These are phyloP conservation scores for Albatrellus ellisii DNA, from an alignment of 768 basidiomycete species.

Conservation along the genomic window DNA sequence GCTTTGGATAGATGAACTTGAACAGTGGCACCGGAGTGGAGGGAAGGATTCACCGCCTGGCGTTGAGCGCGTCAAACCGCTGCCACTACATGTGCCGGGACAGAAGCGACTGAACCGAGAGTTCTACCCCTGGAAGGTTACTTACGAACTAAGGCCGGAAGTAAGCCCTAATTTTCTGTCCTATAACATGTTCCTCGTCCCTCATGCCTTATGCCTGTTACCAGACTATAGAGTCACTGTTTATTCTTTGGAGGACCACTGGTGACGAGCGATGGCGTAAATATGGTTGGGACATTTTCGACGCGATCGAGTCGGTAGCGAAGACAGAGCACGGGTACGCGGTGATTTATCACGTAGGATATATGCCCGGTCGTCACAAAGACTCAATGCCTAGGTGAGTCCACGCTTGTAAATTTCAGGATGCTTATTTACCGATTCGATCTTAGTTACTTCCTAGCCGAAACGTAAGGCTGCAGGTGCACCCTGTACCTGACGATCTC, in stretches of 20 bases:
- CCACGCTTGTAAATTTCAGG: no score
- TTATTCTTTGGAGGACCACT: constrained; percentile 50
- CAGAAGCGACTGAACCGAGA: constrained; percentile 15
- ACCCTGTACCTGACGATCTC: background rate
- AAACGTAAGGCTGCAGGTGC: no score
- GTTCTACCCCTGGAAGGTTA: background rate
- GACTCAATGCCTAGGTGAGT: constrained; percentile 22
- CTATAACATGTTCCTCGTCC: constrained; percentile 3
- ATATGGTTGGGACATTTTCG: constrained; percentile 49
- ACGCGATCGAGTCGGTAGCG: constrained; percentile 14
- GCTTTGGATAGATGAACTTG: constrained; percentile 37
- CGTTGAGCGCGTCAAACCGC: constrained; percentile 26
- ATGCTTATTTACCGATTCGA: background rate
- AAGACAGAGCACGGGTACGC: constrained; percentile 15
- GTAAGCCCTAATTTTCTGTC: background rate
- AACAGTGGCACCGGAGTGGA: constrained; percentile 34
- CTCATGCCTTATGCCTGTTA: background rate
- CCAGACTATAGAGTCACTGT: constrained; percentile 20
- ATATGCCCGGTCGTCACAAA: constrained; percentile 23
- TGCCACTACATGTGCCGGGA: constrained; percentile 16
- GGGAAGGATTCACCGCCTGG: constrained; percentile 37
- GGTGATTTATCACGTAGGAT: constrained; percentile 42
- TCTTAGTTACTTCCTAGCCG: constrained; percentile 35
- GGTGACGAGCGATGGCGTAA: constrained; percentile 47
- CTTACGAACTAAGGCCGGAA: constrained; percentile 2